A percentile compares a stretch with the other conserved stretches of the same genome.
These are phyloP conservation scores for Nannochloropsis gaditana DNA, from an alignment of 108 stramenopile genomes.

Conservation along the genomic window DNA sequence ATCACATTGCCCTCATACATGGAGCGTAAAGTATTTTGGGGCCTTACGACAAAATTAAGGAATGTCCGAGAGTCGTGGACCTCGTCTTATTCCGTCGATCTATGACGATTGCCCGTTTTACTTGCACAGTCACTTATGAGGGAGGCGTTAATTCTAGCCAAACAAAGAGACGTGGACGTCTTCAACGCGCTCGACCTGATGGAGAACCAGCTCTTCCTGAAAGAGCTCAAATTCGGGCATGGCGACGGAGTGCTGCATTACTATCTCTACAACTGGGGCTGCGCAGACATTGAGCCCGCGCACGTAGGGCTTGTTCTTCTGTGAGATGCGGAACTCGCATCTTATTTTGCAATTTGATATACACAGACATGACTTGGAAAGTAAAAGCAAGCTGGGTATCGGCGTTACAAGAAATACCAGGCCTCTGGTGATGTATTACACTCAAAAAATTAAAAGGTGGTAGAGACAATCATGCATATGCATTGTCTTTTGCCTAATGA, in stretches of 20 bases:
- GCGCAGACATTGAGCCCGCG: conserved; percentile 67
- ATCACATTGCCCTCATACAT: neutral
- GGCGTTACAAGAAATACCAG: too few relatives aligned
- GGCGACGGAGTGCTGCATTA: conserved; percentile 98
- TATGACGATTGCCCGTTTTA: neutral
- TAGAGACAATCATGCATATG: too few relatives aligned
- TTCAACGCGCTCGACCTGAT: conserved; percentile 97
- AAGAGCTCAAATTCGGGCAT: conserved; percentile 88
- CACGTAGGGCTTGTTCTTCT: conserved; percentile 92
- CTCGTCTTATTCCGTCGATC: too few relatives aligned
- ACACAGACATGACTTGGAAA: too few relatives aligned
- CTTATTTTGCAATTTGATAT: too few relatives aligned
- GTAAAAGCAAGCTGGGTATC: too few relatives aligned
- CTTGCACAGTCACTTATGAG: conserved; percentile 64
- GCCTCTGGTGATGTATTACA: too few relatives aligned
- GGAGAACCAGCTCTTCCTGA: conserved; percentile 81
- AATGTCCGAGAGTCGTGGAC: neutral
- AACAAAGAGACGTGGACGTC: conserved; percentile 71
- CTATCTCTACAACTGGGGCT: conserved; percentile 97
- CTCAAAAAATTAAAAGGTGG: too few relatives aligned
- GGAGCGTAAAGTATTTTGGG: neutral
- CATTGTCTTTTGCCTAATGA: too few relatives aligned
- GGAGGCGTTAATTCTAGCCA: conserved; percentile 85
- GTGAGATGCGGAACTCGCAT: conserved; percentile 33
- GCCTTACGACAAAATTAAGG: neutral